Evolutionary conservation across 176 grass and related monocot genomes (phyloP).

Genomic region (Pontederia paniculata): DNA sequence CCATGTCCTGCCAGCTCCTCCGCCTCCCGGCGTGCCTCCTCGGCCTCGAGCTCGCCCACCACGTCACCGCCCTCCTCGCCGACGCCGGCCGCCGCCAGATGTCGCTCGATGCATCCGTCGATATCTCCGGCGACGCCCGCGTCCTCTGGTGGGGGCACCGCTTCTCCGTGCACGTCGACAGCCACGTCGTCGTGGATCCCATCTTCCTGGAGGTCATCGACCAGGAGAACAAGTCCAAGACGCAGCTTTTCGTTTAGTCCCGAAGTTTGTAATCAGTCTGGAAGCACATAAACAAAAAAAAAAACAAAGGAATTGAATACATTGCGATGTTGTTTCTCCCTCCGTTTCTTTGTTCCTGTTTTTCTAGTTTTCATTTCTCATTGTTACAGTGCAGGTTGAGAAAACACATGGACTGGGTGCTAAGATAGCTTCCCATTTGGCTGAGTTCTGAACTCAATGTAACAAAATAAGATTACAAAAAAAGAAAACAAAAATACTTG

Average conservation of each 20-base stretch:
- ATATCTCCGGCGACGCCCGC: slow-evolving; percentile 42
- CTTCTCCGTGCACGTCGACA: slow-evolving; percentile 60
- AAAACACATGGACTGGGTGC: no score
- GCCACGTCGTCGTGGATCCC: slow-evolving; percentile 64
- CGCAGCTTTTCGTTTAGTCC: slow-evolving; percentile 19
- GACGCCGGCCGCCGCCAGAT: slow-evolving; percentile 45
- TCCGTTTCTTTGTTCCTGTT: no score
- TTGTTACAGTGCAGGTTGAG: no score
- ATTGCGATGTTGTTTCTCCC: no score
- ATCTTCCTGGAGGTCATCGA: slow-evolving; percentile 63
- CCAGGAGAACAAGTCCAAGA: slow-evolving; percentile 49
- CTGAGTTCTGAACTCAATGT: no score
- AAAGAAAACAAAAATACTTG: no score
- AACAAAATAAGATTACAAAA: no score
- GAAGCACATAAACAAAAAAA: no score
- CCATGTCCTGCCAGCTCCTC: slow-evolving; percentile 68
- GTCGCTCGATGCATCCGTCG: slow-evolving; percentile 46
- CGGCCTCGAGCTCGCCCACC: slow-evolving; percentile 48
- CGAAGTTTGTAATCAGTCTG: no score
- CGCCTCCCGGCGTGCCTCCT: slow-evolving; percentile 56
- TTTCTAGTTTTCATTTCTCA: no score
- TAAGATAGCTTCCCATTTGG: no score
- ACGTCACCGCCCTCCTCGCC: slow-evolving; percentile 32
- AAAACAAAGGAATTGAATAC: no score
- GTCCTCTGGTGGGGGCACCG: slow-evolving; percentile 41